Base-by-base conservation (phyloP, 495 filamentous ascomycete species). In the Penicillium egyptiacum region DNA sequence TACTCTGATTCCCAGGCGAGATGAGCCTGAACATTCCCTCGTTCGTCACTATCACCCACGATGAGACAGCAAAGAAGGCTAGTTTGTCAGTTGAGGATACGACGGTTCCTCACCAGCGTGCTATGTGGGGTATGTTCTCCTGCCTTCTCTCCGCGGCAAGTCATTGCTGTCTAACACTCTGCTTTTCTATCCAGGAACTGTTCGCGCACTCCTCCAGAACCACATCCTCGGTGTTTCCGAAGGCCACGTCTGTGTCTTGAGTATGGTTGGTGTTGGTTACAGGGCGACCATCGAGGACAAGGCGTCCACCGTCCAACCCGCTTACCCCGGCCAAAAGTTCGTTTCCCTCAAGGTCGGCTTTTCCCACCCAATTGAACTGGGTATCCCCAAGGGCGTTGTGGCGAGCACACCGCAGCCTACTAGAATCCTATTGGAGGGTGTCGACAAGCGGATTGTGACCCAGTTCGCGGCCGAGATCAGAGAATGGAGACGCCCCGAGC, bases 251-350 rank as follows among this genome's bases (percentile, higher is more conserved):
- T 90, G 91, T 16, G 90, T 98, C 60, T 77, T 98, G 33, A 87
- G 94, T 58, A 78, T 98, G 39, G 90, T 96, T n/a, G 94, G 94
- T 67, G 95, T 98, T 49, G 94, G 94, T 61, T 98, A 96, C 81
- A 81, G 91, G 68, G 94, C 94, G 2, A 89, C 84, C 6, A 79
- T 98, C 59, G 94, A 97, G 65, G 55, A 75, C 1, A 81, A 83
- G 56, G 91, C 90, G 17, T 85, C 86, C n/a, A 88, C 81, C 26
- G 80, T 84, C 53, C 66, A 79, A 45, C 68, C 85, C 30, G 78
- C 84, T 65, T 96, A 87, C 71, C 84, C 84, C 2, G 91, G 89
- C 33, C 91, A 97, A 73, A 83, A 88, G 64, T 92, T 94, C 68
- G 87, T 98, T 50, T 88, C 84, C 42, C 79, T 98, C 44, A 98